A percentile compares a stretch with the other conserved stretches of the same genome.
Conservation (phyloP, 441 rosid species). For the Populus hybrid region DNA sequence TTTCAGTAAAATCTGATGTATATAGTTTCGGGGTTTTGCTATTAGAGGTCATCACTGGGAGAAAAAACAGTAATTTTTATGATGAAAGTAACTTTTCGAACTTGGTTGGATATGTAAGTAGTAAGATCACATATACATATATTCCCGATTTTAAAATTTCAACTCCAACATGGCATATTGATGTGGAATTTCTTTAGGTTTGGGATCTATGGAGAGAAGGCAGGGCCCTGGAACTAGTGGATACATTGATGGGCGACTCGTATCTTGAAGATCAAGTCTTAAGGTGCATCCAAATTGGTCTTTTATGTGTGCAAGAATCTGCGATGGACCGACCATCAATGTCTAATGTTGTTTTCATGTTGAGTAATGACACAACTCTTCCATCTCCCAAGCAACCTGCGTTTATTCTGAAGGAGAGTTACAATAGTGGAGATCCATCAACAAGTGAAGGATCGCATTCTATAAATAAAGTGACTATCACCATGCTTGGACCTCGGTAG, state of each 20-base stretch:
- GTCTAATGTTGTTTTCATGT: slow-evolving; percentile 27
- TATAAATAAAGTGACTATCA: too few relatives aligned
- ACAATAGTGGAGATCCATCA: too few relatives aligned
- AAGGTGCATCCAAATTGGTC: slow-evolving; percentile 35
- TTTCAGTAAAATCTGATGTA: slow-evolving; percentile 56
- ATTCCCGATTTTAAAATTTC: too few relatives aligned
- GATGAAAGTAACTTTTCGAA: not conserved
- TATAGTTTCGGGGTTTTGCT: slow-evolving; percentile 59
- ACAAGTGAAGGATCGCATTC: too few relatives aligned
- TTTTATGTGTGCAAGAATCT: slow-evolving; percentile 36
- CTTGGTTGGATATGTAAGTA: slow-evolving; percentile 47
- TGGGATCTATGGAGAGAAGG: slow-evolving; percentile 38
- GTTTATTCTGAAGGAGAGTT: too few relatives aligned
- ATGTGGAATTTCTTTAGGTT: slow-evolving; percentile 5
- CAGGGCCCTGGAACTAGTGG: slow-evolving; percentile 19
- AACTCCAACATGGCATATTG: not conserved
- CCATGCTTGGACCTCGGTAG: too few relatives aligned
- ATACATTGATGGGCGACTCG: slow-evolving; percentile 7
- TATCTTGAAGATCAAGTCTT: slow-evolving; percentile 11
- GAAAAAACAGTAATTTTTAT: slow-evolving; percentile 48
- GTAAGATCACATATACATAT: not conserved
- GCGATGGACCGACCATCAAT: slow-evolving; percentile 30
- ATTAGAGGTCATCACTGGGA: slow-evolving; percentile 52
- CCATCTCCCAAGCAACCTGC: too few relatives aligned
- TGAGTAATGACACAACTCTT: slow-evolving; percentile 20